Evolutionary conservation across 805 yeast genomes (phyloP), one percentile per base, ranked within the genome.

Genomic region (Saccharomyces paradoxus): DNA sequence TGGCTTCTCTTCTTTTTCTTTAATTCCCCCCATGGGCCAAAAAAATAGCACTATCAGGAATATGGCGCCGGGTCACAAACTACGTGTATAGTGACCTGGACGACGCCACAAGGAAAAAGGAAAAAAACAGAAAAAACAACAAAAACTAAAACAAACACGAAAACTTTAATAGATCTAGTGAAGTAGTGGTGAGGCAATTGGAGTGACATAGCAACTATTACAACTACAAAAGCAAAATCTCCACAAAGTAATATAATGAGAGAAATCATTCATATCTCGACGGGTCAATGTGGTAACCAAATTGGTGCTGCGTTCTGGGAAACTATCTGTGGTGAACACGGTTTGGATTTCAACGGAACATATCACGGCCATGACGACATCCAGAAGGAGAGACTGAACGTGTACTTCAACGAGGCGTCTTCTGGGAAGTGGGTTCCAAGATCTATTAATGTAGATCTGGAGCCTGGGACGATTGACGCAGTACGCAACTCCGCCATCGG

Each of bases 251-350:
- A 28, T 27, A 44, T 26, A 28, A 64, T 64, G 68, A 62, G 68
- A 58, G 63, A 72, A 85, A 94, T 62, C 48, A 89, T 91, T 74
- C 97, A 91, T 75, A 81, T 91, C 74, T 91, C 97, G 56, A 86
- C 96, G 55, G 98, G 98, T 74, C 98, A 91, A 79, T 90, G 97
- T 83, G 97, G 97, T 83, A 91, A 91, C 82, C 98, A 91, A 77
- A 89, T 91, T 64, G 96, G 96, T 77, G 91, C 95, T 61, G 95
- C 95, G 56, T 88, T 88, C 69, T 88, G 96, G 96, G 91, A 88
- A 75, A 87, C 92, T 49, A 87, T 87, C 64, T 87, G 94, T 76
- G 88, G 87, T 57, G 95, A 87, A 71, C 95, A 87, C 65, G 94
- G 92, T 50, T 77, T 87, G 64, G 92, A 86, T 67, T 75, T 77